phyloP scores from a whole-genome alignment of 768 basidiomycete genomes.

The Mycena capillaripes region DNA sequence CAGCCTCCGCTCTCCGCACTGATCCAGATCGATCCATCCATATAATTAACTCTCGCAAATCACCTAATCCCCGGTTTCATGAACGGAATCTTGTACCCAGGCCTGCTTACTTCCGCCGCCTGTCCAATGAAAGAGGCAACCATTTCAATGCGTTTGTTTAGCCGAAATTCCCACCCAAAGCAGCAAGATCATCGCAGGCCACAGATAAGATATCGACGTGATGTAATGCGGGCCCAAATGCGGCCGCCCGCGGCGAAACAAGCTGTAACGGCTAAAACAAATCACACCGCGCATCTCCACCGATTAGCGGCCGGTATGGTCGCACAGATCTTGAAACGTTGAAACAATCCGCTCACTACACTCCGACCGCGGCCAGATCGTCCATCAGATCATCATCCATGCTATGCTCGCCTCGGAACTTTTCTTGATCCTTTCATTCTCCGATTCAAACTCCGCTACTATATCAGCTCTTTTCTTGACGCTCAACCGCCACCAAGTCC shows the following conservation, averaged over 20 bases:
- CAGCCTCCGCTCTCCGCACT: too few relatives aligned
- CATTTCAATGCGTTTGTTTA: too few relatives aligned
- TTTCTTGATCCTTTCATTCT: constrained; percentile 31
- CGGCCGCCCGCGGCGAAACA: constrained; percentile 48
- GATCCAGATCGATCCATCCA: background rate
- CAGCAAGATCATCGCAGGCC: background rate
- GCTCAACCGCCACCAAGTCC: constrained; percentile 28
- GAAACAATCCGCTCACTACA: background rate
- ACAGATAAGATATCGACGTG: constrained; percentile 22
- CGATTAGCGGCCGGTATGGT: too few relatives aligned
- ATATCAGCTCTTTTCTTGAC: constrained; percentile 24
- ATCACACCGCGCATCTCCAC: constrained; percentile 9
- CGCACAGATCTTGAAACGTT: background rate
- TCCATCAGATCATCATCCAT: background rate
- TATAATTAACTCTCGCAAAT: background rate
- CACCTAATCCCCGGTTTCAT: constrained; percentile 2
- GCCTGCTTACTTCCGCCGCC: too few relatives aligned
- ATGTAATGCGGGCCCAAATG: background rate
- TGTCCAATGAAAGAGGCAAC: too few relatives aligned
- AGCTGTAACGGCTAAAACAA: constrained; percentile 1
- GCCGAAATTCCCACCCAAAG: too few relatives aligned
- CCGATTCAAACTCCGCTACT: constrained; percentile 38
- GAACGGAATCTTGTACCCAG: background rate
- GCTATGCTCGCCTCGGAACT: background rate
- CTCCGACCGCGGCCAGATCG: too few relatives aligned